Percentiles rank a stretch among this genome's conserved stretches.
Evolutionary conservation across 768 basidiomycete genomes (phyloP).

Genomic region (Podaxis sp.): DNA sequence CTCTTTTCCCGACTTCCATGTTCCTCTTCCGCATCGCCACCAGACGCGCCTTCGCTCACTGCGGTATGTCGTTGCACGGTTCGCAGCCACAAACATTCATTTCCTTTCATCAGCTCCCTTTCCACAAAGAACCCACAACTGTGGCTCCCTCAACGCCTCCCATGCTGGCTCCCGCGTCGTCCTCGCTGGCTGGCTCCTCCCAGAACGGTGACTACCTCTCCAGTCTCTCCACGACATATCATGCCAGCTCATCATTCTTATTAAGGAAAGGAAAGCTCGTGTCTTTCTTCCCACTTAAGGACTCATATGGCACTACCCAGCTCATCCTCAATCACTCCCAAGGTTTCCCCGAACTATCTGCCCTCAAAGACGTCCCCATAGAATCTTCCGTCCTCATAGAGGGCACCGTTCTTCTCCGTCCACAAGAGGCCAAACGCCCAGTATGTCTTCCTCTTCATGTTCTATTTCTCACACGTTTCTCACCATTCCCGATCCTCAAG

Average conservation of each 20-base stretch:
- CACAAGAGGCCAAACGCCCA: conserved; percentile 56
- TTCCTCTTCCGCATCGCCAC: conserved; percentile 10
- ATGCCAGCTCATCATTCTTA: conserved; percentile 32
- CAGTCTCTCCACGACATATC: conserved; percentile 28
- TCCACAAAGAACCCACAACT: conserved; percentile 60
- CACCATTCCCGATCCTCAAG: conserved; percentile 32
- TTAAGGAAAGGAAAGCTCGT: conserved; percentile 68
- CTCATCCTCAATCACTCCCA: conserved; percentile 60
- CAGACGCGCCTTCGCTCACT: conserved; percentile 25
- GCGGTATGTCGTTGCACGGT: conserved; percentile 31
- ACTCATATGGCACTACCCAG: conserved; percentile 75
- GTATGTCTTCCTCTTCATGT: conserved; percentile 39
- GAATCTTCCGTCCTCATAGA: conserved; percentile 79
- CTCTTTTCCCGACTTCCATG: conserved; percentile 14
- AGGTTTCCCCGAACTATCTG: conserved; percentile 20
- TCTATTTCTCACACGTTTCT: conserved; percentile 16
- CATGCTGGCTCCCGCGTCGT: conserved; percentile 61
- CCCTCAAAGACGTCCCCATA: conserved; percentile 62
- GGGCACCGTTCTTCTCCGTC: conserved; percentile 69
- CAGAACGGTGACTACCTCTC: conserved; percentile 64
- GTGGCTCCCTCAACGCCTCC: conserved; percentile 51
- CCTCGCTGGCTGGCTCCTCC: conserved; percentile 80
- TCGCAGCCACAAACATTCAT: conserved; percentile 4
- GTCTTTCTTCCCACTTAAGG: conserved; percentile 86
- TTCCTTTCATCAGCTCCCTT: conserved; percentile 47